These are phyloP conservation scores for Agapanthus africanus DNA, from an alignment of 106 monocot genomes.

Conservation along the genomic window DNA sequence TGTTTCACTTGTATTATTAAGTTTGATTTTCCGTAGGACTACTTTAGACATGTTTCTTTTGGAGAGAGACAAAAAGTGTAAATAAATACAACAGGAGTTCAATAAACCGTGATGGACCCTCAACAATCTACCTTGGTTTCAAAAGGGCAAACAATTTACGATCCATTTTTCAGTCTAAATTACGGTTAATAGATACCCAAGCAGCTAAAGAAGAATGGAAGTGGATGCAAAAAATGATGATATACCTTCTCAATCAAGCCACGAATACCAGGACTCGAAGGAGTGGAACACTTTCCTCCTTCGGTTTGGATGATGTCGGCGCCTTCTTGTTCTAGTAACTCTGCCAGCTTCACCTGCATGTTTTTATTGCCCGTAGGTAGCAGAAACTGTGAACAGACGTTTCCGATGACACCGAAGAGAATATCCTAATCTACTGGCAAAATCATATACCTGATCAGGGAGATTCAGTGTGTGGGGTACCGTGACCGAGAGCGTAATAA, in stretches of 20 bases:
- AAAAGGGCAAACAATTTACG: too few species aligned
- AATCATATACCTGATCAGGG: conserved; percentile 72
- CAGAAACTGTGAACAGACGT: background rate
- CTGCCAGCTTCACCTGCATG: conserved; percentile 69
- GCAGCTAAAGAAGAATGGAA: too few species aligned
- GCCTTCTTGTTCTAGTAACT: conserved; percentile 85
- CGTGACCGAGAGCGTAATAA: conserved; percentile 67
- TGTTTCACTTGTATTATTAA: too few species aligned
- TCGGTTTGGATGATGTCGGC: conserved; percentile 93
- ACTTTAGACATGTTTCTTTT: too few species aligned
- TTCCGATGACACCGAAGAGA: background rate
- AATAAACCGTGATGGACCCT: too few species aligned
- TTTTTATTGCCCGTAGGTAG: background rate
- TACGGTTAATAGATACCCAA: too few species aligned
- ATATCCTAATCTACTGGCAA: background rate
- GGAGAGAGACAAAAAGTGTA: too few species aligned
- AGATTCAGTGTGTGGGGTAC: conserved; percentile 75
- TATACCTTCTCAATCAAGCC: conserved; percentile 94
- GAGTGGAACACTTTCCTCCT: conserved; percentile 84
- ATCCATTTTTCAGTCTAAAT: too few species aligned
- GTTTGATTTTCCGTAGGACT: too few species aligned
- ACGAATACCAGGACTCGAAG: conserved; percentile 70
- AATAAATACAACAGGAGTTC: too few species aligned
- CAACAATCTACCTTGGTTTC: too few species aligned
- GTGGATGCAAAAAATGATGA: too few species aligned